These are phyloP conservation scores for Remersonia thermophila DNA, from an alignment of 2,329 filamentous ascomycete genomes.

Conservation along the genomic window DNA sequence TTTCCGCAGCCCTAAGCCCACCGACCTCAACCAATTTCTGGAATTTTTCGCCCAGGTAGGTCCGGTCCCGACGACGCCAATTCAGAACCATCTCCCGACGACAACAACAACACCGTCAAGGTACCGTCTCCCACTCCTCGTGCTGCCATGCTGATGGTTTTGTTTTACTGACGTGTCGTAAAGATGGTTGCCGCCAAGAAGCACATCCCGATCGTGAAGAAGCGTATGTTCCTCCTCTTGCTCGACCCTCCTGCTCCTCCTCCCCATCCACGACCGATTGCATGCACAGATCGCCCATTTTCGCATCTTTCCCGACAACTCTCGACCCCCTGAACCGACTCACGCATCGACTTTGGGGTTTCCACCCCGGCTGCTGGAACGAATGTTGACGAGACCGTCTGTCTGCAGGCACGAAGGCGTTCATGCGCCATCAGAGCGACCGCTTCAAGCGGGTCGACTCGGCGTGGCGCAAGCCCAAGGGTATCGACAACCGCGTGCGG, in stretches of 20 bases:
- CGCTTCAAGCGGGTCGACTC: slow-evolving; percentile 84
- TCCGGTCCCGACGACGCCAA: slow-evolving; percentile 18
- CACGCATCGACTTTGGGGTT: slow-evolving; percentile 3
- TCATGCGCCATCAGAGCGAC: slow-evolving; percentile 96
- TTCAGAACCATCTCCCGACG: slow-evolving; percentile 18
- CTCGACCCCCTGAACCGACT: background rate
- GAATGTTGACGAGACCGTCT: slow-evolving; percentile 26
- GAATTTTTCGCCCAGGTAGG: slow-evolving; percentile 17
- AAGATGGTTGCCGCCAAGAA: slow-evolving; percentile 98
- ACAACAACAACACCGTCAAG: slow-evolving; percentile 19
- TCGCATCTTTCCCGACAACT: background rate
- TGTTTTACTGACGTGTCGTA: slow-evolving; percentile 20
- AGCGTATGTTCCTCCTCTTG: slow-evolving; percentile 61
- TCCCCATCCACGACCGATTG: slow-evolving; percentile 3
- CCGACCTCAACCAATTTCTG: slow-evolving; percentile 16
- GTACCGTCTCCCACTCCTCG: slow-evolving; percentile 13
- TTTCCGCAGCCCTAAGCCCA: slow-evolving; percentile 20
- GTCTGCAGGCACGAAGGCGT: slow-evolving; percentile 72
- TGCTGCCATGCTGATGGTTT: background rate
- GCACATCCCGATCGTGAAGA: slow-evolving; percentile 99
- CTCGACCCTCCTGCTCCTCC: too few species aligned
- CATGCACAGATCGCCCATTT: background rate
- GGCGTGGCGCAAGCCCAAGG: slow-evolving; percentile 99
- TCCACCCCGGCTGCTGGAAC: background rate
- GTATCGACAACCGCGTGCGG: slow-evolving; percentile 97